Base-by-base conservation (phyloP, 257 asterid genomes). In the Forsythia viridissima region DNA sequence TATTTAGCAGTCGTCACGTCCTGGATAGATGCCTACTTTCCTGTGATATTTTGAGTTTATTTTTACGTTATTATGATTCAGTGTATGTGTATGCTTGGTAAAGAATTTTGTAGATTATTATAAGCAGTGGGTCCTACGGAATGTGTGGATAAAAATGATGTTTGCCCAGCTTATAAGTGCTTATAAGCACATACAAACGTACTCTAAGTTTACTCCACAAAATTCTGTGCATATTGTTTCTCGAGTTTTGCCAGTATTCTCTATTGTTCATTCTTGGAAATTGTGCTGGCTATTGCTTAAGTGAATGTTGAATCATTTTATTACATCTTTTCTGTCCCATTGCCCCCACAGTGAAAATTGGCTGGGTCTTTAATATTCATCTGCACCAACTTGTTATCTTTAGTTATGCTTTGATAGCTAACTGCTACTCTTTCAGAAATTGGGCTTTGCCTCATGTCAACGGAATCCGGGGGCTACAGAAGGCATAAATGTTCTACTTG, bases 391-490 rank as follows among this genome's bases (percentile, higher is more conserved):
- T 72, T 78, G 70, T 63, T 63, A 8, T 30, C 68, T 66, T 61
- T 39, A 39, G 43, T 77, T 30, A 63, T 63, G 18, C 70, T 63
- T 8, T 21, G 15, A 63, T 63, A 21, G 70, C 40, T 44, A 48
- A 40, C 76, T 77, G 63, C 78, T 79, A 18, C 80, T 71, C 73
- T 78, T 86, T 48, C 93, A 96, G 99, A 96, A 96, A 87, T 77
- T 96, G 85, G 99, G 99, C 43, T 96, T 96, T 91, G 98, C 99
- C 76, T 96, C 98, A 0, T 96, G 99, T 84, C 82, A 88, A 85
- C 83, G 92, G 75, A 90, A 84, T 82, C 72, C 88, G 36, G 97
- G 95, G 80, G 99, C 99, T 70, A 96, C 98, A 63, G 99, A 96
- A 86, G 99, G 99, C 82, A 89, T 96, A 88, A 96, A 96, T 85